phyloP scores from a whole-genome alignment of 495 filamentous ascomycete genomes.

The Aspergillus affinis region DNA sequence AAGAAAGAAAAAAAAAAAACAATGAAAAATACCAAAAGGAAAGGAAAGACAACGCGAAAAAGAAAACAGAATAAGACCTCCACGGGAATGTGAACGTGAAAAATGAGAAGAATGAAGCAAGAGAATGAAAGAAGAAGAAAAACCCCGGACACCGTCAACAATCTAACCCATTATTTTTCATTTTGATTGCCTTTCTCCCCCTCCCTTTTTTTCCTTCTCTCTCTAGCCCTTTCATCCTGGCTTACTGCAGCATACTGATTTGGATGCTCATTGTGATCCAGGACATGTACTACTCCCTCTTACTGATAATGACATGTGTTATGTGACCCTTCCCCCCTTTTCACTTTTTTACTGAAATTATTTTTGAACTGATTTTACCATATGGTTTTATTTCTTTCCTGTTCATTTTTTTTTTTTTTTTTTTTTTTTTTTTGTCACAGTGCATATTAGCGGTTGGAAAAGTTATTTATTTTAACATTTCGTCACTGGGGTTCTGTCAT shows the following conservation, averaged over 20 bases:
- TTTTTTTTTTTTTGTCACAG: conserved; percentile 28
- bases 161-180: conserved; percentile 11
- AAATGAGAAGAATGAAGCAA: background rate
- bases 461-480: conserved; percentile 39
- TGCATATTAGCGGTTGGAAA: conserved; percentile 55
- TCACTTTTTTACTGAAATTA: background rate
- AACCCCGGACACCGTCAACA: conserved; percentile 1
- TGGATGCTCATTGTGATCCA: conserved; percentile 23
- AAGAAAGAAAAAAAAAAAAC: background rate
- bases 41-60: background rate
- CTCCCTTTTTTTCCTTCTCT: too few species aligned
- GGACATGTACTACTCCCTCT: conserved; percentile 48
- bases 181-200: conserved; percentile 10
- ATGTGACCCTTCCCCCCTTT: conserved; percentile 33
- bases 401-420: too few species aligned
- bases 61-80: background rate
- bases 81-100: background rate
- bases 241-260: conserved; percentile 16
- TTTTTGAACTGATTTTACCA: background rate
- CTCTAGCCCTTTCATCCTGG: conserved; percentile 26
- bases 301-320: conserved; percentile 52
- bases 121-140: background rate
- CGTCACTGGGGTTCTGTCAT: conserved; percentile 31
- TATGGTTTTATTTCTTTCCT: too few species aligned
- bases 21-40: too few species aligned